Conservation (phyloP, 257 asterid species). For the Primulina tabacum region DNA sequence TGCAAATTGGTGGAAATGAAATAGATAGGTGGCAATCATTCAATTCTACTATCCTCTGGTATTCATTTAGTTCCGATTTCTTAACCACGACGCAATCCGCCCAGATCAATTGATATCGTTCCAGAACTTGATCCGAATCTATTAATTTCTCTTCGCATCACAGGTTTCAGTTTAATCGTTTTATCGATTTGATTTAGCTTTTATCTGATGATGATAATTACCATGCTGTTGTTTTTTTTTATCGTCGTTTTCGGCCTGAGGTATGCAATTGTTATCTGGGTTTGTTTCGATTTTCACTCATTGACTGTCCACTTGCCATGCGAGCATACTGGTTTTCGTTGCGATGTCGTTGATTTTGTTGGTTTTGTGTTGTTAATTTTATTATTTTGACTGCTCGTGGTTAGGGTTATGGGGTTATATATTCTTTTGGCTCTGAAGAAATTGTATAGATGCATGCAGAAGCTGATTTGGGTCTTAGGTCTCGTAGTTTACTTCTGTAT, state of each 20-base stretch:
- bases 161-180: conserved; percentile 19
- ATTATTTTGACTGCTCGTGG: conserved; percentile 8
- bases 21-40: neutral
- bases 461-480: conserved; percentile 21
- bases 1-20: neutral
- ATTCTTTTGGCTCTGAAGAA: conserved; percentile 10
- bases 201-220: neutral
- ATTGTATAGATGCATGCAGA: conserved; percentile 1
- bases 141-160: conserved; percentile 1
- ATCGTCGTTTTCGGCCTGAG: conserved; percentile 14
- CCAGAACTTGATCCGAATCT: neutral
- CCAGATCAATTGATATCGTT: conserved; percentile 12
- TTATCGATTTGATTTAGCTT: neutral
- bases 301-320: conserved; percentile 5
- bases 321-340: neutral
- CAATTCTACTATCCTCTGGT: neutral
- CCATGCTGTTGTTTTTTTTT: neutral
- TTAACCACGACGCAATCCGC: conserved; percentile 32
- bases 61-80: conserved; percentile 9
- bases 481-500: neutral
- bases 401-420: conserved; percentile 16
- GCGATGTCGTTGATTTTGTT: conserved; percentile 5
- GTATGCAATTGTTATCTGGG: conserved; percentile 13
- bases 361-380: neutral
- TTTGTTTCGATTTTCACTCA: neutral